phyloP scores from a whole-genome alignment of 768 basidiomycete genomes.

The Tylopilus balloui region DNA sequence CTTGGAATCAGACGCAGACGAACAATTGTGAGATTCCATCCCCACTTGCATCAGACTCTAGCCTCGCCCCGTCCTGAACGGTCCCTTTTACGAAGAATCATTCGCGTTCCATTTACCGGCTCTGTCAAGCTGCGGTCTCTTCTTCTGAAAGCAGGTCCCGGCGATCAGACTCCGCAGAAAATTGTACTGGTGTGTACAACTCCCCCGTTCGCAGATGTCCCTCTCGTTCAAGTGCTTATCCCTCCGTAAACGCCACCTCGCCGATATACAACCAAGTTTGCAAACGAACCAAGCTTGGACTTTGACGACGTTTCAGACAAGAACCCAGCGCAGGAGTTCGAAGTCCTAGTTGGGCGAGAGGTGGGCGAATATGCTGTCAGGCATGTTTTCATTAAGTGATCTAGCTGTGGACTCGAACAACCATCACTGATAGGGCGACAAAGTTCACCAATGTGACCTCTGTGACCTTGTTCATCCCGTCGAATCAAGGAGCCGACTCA shows the following conservation, averaged over 20 bases:
- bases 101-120: constrained; percentile 84
- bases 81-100: constrained; percentile 47
- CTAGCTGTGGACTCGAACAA: not conserved
- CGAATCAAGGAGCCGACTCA: constrained; percentile 73
- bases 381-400: constrained; percentile 37
- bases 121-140: constrained; percentile 81
- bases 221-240: not conserved
- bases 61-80: constrained; percentile 4
- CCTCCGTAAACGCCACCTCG: too few species aligned
- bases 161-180: constrained; percentile 69
- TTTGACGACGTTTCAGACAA: constrained; percentile 68
- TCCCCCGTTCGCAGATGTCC: not conserved
- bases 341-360: constrained; percentile 64
- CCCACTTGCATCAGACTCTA: too few species aligned
- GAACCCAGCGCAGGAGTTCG: constrained; percentile 67
- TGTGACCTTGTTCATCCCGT: constrained; percentile 79
- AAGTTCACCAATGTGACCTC: constrained; percentile 83
- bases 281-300: constrained; percentile 74
- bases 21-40: constrained; percentile 64
- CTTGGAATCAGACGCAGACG: constrained; percentile 87
- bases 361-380: constrained; percentile 84
- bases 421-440: constrained; percentile 51
- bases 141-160: constrained; percentile 80
- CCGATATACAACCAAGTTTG: constrained; percentile 47
- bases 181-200: constrained; percentile 56